phyloP scores from a whole-genome alignment of 129 eudicot species.

The Artemisia annua region DNA sequence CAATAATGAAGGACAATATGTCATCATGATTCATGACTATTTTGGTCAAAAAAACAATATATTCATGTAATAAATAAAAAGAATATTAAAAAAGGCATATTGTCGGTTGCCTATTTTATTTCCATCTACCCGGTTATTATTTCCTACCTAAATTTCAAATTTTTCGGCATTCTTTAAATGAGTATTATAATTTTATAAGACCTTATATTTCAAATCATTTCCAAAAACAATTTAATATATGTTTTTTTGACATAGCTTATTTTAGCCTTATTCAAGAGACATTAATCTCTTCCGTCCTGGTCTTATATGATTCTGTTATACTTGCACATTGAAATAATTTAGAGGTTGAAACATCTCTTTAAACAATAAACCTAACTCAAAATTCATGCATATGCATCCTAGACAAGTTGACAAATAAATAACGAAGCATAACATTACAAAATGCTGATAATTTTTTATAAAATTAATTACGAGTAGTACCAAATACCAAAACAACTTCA shows the following conservation, averaged over 20 bases:
- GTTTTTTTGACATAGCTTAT: too few species aligned
- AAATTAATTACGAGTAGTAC: background rate
- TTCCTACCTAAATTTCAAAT: constrained; percentile 18
- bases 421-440: too few species aligned
- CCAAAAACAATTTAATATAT: background rate
- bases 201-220: background rate
- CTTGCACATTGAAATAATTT: background rate
- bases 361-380: constrained; percentile 3
- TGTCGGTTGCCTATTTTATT: constrained; percentile 17
- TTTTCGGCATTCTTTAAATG: background rate
- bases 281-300: background rate
- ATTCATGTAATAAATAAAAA: background rate
- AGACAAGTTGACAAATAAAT: background rate
- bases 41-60: background rate
- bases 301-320: background rate
- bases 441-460: too few species aligned
- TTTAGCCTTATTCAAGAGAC: background rate
- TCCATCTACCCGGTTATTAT: background rate
- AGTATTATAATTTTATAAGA: background rate
- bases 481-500: background rate
- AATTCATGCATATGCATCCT: background rate
- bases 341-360: constrained; percentile 4
- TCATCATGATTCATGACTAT: background rate
- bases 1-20: background rate
- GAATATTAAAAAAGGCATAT: constrained; percentile 3